Evolutionary conservation across 2,329 filamentous ascomycete species (phyloP), one percentile per base, ranked within the genome.

Genomic region (Massarina eburnea): DNA sequence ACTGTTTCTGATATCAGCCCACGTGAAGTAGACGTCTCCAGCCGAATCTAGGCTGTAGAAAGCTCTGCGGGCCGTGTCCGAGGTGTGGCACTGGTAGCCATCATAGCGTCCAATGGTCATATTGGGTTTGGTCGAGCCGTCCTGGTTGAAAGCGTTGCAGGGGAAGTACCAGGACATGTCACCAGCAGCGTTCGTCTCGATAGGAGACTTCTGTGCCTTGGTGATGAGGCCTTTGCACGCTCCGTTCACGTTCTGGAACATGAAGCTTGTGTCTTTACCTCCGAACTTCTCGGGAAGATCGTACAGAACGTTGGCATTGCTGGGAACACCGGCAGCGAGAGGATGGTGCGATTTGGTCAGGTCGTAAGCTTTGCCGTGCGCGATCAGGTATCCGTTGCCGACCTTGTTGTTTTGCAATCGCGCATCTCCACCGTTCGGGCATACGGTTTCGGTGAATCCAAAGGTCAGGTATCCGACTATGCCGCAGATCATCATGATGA

Each of bases 201-300:
- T 84, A 58, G 90, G 86, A 1, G 91, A 95, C 44, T 77, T 77
- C 1, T 79, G 66, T 1, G 86, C 82, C 7, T 79, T 71, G 1
- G 83, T 95, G 66, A 99, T 96, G 45, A 97, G 73, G 8, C 81
- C 88, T 74, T 97, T 99, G 80, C 94, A 99, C 52, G 88, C 88
- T 38, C 94, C 95, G 60, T 99, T 99, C 70, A 99, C 94, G 57
- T 97, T 95, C 68, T 99, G 94, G 73, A 99, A 99, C 64, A 99
- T 74, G 68, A 99, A 99, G 65, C 91, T 97, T 46, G 89, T 92
- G 66, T 99, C 95, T 70, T 88, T 81, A n/a, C 91, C 94, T 44
- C 85, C 86, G 59, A 92, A 83, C 64, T 89, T 89, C 57, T 86
- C 81, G 1, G 85, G 80, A n/a, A 95, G 74, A 66, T 96, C 91